A percentile compares a stretch with the other conserved stretches of the same genome.
These are phyloP conservation scores for Aspergillus steynii DNA, from an alignment of 495 filamentous ascomycete species.

Conservation along the genomic window DNA sequence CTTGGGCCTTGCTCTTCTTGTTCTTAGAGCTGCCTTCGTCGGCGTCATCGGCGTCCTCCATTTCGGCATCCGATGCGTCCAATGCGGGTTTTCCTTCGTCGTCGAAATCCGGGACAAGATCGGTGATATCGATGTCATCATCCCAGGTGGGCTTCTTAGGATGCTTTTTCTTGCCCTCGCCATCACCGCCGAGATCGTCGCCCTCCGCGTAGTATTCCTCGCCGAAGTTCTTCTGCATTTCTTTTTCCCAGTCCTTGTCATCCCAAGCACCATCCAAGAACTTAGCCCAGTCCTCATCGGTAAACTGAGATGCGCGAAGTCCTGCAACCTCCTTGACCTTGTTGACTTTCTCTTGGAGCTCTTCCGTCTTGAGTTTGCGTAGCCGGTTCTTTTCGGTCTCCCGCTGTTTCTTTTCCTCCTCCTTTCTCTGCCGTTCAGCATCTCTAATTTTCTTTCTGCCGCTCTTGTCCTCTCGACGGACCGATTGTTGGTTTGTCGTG, in stretches of 20 bases:
- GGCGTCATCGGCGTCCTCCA: constrained; percentile 50
- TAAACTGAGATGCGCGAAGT: constrained; percentile 58
- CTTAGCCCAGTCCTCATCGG: constrained; percentile 75
- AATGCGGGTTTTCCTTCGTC: constrained; percentile 57
- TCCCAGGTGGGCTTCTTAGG: constrained; percentile 93
- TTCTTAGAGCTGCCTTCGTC: constrained; percentile 28
- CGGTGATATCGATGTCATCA: constrained; percentile 94
- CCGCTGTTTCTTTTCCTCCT: constrained; percentile 71
- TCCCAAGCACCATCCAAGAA: constrained; percentile 86
- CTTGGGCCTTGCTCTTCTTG: constrained; percentile 66
- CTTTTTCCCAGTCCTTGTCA: constrained; percentile 80
- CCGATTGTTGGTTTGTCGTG: constrained; percentile 72
- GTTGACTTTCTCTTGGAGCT: constrained; percentile 77
- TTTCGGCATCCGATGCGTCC: constrained; percentile 54
- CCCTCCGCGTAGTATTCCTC: constrained; percentile 79
- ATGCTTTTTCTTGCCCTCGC: constrained; percentile 53
- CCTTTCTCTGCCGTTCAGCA: constrained; percentile 70
- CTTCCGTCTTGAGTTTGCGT: constrained; percentile 82
- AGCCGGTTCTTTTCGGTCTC: constrained; percentile 81
- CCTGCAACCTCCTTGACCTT: constrained; percentile 88
- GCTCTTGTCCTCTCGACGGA: constrained; percentile 77
- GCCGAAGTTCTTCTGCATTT: constrained; percentile 84
- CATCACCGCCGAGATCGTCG: constrained; percentile 33
- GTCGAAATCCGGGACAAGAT: constrained; percentile 83
- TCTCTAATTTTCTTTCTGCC: constrained; percentile 75